Evolutionary conservation across 208 protist species (phyloP).

Genomic region (Leptomonas seymouri): DNA sequence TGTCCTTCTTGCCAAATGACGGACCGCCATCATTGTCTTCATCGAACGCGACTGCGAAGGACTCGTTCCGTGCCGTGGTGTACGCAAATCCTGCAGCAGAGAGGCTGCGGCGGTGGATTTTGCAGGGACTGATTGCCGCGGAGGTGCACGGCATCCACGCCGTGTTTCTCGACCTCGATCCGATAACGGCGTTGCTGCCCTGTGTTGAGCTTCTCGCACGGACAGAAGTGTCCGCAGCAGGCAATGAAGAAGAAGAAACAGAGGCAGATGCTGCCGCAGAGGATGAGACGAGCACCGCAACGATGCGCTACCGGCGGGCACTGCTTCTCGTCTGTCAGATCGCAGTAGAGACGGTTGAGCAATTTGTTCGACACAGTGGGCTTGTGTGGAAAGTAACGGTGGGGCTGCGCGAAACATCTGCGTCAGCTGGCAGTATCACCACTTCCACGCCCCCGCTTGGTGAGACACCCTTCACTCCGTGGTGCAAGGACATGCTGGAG

Average conservation of each 20-base stretch:
- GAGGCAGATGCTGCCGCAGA: not conserved
- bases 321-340: constrained; percentile 86
- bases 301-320: constrained; percentile 45
- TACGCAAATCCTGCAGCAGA: constrained; percentile 81
- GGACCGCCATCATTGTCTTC: not conserved
- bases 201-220: constrained; percentile 77
- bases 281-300: not conserved
- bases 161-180: constrained; percentile 78
- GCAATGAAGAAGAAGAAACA: not conserved
- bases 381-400: constrained; percentile 80
- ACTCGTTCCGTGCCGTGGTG: constrained; percentile 24
- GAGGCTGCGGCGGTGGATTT: constrained; percentile 76
- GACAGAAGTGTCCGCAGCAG: constrained; percentile 30
- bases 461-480: constrained; percentile 8
- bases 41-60: not conserved
- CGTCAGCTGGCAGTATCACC: not conserved
- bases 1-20: constrained; percentile 15
- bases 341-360: constrained; percentile 83
- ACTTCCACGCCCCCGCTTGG: not conserved
- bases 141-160: constrained; percentile 71
- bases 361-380: constrained; percentile 87
- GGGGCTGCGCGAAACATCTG: constrained; percentile 41
- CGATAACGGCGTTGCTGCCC: constrained; percentile 55
- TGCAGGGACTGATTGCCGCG: constrained; percentile 74
- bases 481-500: constrained; percentile 15